Base-by-base conservation (phyloP, 208 protist genomes). In the Leishmania tropica region DNA sequence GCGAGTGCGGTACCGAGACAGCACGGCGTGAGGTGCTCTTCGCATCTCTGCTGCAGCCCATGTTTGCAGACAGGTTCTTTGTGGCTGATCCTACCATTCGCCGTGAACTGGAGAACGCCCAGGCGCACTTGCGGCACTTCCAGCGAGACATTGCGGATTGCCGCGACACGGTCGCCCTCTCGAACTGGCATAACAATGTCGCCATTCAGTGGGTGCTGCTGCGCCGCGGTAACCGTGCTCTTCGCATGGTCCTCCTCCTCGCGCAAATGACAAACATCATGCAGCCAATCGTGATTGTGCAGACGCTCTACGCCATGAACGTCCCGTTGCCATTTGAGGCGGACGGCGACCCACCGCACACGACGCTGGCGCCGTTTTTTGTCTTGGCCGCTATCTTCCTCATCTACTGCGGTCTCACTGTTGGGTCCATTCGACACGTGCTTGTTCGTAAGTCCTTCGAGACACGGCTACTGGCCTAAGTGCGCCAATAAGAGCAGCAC, bases 161-260 rank as follows among this genome's bases (percentile, higher is more conserved):
- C 78, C 92, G 93, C 40, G 94, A 97, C 79, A 94, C 91, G 2
- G 90, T 97, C 13, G 87, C 93, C 35, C 79, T 95, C 58, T 92
- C 92, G 8, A 96, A 95, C 81, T 97, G 94, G 94, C 93, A 97
- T 80, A 89, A 96, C 85, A 97, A 97, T 74, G 87, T 96, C 8
- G 88, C 90, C 17, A 85, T 91, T 62, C 93, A 94, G 60, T 96
- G 93, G 90, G 81, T 90, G 35, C 67, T 95, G 56, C 87, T 96
- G 15, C 78, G 80, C 2, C 83, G 87, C 35, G 92, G 93, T 62
- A 97, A 96, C 82, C 88, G 88, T 37, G 91, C 92, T 6, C 85
- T 96, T 72, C 94, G 94, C 10, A 92, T 92, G 90, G 81, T 91
- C 65, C 78, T 96, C 19, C 77, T 94, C 37, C 80, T 97, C 17